Evolutionary conservation across 1,139 yeast species (phyloP).

Genomic region (Ashbya aceris): DNA sequence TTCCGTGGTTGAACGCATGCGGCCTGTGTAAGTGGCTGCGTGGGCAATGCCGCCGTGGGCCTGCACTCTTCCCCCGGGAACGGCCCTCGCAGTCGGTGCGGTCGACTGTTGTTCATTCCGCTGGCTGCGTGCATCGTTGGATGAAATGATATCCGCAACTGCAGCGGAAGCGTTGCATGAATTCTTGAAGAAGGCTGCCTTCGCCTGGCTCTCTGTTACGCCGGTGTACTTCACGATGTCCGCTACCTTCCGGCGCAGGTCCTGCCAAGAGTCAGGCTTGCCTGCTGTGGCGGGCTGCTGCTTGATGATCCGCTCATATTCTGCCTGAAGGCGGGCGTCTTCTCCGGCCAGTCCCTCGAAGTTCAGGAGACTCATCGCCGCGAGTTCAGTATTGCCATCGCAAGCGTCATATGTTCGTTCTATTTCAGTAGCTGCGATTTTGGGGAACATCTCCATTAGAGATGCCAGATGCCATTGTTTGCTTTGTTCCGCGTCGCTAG

Average conservation of each 20-base stretch:
- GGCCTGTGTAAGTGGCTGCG: not conserved
- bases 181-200: constrained; percentile 14
- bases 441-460: constrained; percentile 13
- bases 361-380: constrained; percentile 17
- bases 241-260: constrained; percentile 7
- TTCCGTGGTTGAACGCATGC: too few species aligned
- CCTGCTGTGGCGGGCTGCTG: not conserved
- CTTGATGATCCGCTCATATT: not conserved
- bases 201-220: constrained; percentile 14
- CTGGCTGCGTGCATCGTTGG: constrained; percentile 6
- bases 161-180: constrained; percentile 13
- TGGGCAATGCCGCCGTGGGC: constrained; percentile 16
- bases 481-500: constrained; percentile 5
- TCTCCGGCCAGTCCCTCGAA: constrained; percentile 13
- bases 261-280: constrained; percentile 7
- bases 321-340: constrained; percentile 9
- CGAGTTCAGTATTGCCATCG: constrained; percentile 10
- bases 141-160: constrained; percentile 15
- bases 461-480: constrained; percentile 6
- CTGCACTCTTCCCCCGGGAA: constrained; percentile 17
- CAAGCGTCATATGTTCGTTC: constrained; percentile 8
- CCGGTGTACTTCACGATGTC: constrained; percentile 15
- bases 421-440: constrained; percentile 8
- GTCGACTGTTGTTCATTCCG: not conserved
- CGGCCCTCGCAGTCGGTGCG: too few species aligned